Base-by-base conservation (phyloP, 306 rosid species). In the Cercis canadensis region DNA sequence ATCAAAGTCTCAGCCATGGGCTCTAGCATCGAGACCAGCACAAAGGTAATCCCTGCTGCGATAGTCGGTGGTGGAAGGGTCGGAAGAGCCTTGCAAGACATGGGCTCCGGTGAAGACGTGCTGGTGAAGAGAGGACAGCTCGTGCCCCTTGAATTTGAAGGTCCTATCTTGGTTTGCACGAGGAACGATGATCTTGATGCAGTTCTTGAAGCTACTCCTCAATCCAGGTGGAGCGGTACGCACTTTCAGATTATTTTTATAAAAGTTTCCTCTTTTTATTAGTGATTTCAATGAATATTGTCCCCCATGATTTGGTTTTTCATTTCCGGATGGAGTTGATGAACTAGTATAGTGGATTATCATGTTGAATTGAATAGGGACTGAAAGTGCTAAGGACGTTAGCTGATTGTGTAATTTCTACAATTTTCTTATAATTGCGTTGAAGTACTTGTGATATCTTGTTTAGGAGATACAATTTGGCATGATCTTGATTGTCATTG, bases 61-160 rank as follows among this genome's bases (percentile, higher is more conserved):
- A 94, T 94, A 12, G 97, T 94, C 24, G 98, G 98, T 12, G 83
- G 88, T 14, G 98, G 98, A 31, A 82, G 98, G 49, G 96, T 90
- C 0, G 98, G 98, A 0, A 89, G 72, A 47, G 97, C 96, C 32
- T 72, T 94, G 63, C 64, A 84, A 57, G 96, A 84, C 29, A 83
- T 90, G 90, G 98, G 98, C 6, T 70, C 29, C 41, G 96, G 96
- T 19, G 57, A 78, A 41, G 98, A 94, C 69, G 7, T 81, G 8
- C 79, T 94, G 8, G 85, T 94, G 29, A 71, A 78, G 64, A 83
- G 98, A 44, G 97, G 97, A 15, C 90, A 94, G 36, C 31, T 82
- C 0, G 92, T 94, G 33, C 98, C 97, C 1, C 74, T 85, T 12
- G 86, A 83, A 37, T 90, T 89, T 43, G 16, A 69, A 2, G 96